Base-by-base conservation (phyloP, 1,284 basidiomycete genomes). In the Inonotus obliquus region DNA sequence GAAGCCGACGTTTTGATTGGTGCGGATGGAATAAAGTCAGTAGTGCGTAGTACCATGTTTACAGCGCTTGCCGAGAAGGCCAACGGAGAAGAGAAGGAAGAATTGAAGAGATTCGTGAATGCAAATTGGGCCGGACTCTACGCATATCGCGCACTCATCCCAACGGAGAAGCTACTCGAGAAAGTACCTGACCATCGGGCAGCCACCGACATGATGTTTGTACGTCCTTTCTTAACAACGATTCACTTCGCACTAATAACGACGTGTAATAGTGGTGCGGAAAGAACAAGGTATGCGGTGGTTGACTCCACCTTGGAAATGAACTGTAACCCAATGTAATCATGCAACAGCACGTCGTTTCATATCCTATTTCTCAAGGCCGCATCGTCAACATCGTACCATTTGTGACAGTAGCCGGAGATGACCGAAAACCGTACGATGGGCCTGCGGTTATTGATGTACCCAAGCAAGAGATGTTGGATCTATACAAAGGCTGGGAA, bases 11-110 rank as follows among this genome's bases (percentile, higher is more conserved):
- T 81, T 10, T 71, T 80, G 19, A 66, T 79, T 48, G 79, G 78
- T 1, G 75, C 76, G 17, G 78, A 81, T 63, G 79, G 78, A 10
- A 74, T 81, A 51, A 76, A 75, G 63, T 78, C 77, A 1, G 64
- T 67, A 19, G 71, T 73, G 32, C 73, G 78, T 17, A 61, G 63
- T 13, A 69, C 72, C 57, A 73, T 77, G 73, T 73, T 75, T 63
- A 66, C 63, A 17, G 63, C 67, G 51, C 62, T 67, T 58, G 68
- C 69, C 41, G 44, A 35, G 27, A 23, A 35, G 65, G 54, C 54
- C 48, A 19, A 47, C 57, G 29, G 66, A 65, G 44, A 39, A 14
- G 27, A 25, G 14, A 45, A 57, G 17, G 51, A 37, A 9, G 9
- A 35, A 2, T 66, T 71, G 5, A 71, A 69, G 2, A 52, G 65